These are phyloP conservation scores for Silene noctiflora DNA, from an alignment of 179 eudicot genomes.

Conservation along the genomic window DNA sequence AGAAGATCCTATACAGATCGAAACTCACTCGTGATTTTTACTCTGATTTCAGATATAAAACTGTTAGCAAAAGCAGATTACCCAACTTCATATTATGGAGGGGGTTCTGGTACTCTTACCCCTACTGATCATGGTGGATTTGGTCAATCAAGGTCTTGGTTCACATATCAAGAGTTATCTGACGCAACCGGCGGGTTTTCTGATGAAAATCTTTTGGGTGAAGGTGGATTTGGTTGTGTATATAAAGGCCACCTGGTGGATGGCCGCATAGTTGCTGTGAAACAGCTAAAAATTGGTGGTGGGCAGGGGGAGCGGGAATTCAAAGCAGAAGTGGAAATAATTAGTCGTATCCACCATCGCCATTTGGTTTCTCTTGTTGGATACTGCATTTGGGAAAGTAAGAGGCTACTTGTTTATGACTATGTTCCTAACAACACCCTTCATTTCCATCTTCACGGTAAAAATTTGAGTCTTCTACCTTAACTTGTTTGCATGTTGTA, in stretches of 20 bases:
- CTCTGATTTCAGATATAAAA: slow-evolving; percentile 47
- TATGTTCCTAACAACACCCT: slow-evolving; percentile 80
- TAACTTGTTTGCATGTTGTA: background rate
- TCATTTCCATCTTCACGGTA: slow-evolving; percentile 88
- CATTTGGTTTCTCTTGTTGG: slow-evolving; percentile 93
- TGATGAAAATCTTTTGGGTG: slow-evolving; percentile 63
- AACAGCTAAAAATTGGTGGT: slow-evolving; percentile 80
- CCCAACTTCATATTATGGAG: slow-evolving; percentile 38
- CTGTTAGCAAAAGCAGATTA: slow-evolving; percentile 44
- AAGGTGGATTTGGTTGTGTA: slow-evolving; percentile 95
- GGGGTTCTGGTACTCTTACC: slow-evolving; percentile 41
- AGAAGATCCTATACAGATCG: no score
- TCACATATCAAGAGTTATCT: slow-evolving; percentile 62
- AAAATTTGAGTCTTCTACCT: slow-evolving; percentile 17
- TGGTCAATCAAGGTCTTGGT: slow-evolving; percentile 66
- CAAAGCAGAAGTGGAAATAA: slow-evolving; percentile 87
- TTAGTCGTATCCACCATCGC: slow-evolving; percentile 87
- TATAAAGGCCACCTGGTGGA: slow-evolving; percentile 68
- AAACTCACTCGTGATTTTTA: background rate
- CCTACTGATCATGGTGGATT: slow-evolving; percentile 56
- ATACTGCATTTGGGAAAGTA: slow-evolving; percentile 64
- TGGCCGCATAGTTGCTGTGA: slow-evolving; percentile 85
- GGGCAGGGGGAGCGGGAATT: slow-evolving; percentile 94
- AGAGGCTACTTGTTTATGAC: slow-evolving; percentile 83
- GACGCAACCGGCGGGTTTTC: slow-evolving; percentile 84